phyloP scores from a whole-genome alignment of 2,329 filamentous ascomycete genomes.

The Cyphellophora europaea region DNA sequence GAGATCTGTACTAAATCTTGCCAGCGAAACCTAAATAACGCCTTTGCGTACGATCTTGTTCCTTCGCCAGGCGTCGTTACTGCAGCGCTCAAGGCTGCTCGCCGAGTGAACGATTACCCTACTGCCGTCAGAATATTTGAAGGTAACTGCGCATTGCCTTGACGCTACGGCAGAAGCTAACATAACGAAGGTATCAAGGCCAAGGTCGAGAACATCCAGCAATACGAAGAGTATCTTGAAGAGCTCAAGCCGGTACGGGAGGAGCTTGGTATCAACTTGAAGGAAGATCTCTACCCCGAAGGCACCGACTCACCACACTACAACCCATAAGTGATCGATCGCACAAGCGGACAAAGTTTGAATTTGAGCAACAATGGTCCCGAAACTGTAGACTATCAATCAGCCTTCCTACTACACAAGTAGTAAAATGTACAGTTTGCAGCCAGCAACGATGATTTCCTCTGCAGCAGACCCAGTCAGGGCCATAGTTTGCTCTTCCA shows the following conservation, averaged over 20 bases:
- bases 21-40: conserved; percentile 95
- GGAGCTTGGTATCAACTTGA: conserved; percentile 83
- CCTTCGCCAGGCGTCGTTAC: conserved; percentile 84
- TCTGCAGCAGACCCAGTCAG: too few relatives aligned
- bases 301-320: conserved; percentile 20
- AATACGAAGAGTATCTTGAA: conserved; percentile 85
- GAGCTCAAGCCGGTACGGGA: conserved; percentile 88
- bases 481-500: too few relatives aligned
- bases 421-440: conserved; percentile 1
- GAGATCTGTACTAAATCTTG: neutral
- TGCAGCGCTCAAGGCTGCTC: conserved; percentile 84
- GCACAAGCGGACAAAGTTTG: neutral
- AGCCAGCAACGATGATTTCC: too few relatives aligned
- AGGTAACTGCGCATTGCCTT: too few relatives aligned
- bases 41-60: conserved; percentile 99
- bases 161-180: too few relatives aligned
- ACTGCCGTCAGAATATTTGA: conserved; percentile 98
- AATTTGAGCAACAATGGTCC: too few relatives aligned
- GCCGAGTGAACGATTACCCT: conserved; percentile 96
- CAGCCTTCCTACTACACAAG: neutral
- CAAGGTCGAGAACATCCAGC: conserved; percentile 97
- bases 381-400: conserved; percentile 1
- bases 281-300: conserved; percentile 82
- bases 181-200: conserved; percentile 94
- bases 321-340: conserved; percentile 14